Evolutionary conservation across 352 stramenopile species (phyloP).

Genomic region (Peronospora belbahrii): DNA sequence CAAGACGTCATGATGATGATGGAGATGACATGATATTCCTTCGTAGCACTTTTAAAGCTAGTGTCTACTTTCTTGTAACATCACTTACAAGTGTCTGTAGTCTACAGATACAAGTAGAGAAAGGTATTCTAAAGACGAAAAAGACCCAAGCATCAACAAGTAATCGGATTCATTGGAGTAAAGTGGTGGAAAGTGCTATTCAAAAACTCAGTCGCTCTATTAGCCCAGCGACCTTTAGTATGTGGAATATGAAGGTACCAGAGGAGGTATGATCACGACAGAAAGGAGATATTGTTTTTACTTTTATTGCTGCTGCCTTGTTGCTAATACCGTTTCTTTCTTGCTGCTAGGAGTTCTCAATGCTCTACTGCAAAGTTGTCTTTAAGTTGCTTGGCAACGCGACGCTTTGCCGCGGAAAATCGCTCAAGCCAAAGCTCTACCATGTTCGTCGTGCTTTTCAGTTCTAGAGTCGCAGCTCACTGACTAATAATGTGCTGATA

Average conservation of each 20-base stretch:
- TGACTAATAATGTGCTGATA: not conserved
- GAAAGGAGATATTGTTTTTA: not conserved
- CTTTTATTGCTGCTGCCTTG: not conserved
- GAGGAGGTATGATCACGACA: conserved; percentile 38
- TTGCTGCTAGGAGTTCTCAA: conserved; percentile 52
- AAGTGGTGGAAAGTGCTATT: conserved; percentile 53
- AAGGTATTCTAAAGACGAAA: conserved; percentile 53
- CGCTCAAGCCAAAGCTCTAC: conserved; percentile 57
- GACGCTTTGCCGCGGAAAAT: conserved; percentile 49
- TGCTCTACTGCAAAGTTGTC: conserved; percentile 61
- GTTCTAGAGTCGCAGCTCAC: not conserved
- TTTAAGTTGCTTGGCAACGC: conserved; percentile 65
- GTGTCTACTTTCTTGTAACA: conserved; percentile 67
- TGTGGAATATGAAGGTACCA: conserved; percentile 77
- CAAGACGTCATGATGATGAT: conserved; percentile 37
- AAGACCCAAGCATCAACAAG: conserved; percentile 29
- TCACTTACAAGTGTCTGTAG: conserved; percentile 45
- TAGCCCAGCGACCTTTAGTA: conserved; percentile 46
- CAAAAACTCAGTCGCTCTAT: conserved; percentile 55
- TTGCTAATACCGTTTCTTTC: not conserved
- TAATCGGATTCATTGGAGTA: conserved; percentile 54
- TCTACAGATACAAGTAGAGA: conserved; percentile 42
- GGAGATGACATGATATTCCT: conserved; percentile 33
- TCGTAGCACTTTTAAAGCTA: conserved; percentile 57
- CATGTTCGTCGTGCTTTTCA: conserved; percentile 28